Evolutionary conservation across 164 flowering plant species (phyloP).

Genomic region (Vitis rupestris): DNA sequence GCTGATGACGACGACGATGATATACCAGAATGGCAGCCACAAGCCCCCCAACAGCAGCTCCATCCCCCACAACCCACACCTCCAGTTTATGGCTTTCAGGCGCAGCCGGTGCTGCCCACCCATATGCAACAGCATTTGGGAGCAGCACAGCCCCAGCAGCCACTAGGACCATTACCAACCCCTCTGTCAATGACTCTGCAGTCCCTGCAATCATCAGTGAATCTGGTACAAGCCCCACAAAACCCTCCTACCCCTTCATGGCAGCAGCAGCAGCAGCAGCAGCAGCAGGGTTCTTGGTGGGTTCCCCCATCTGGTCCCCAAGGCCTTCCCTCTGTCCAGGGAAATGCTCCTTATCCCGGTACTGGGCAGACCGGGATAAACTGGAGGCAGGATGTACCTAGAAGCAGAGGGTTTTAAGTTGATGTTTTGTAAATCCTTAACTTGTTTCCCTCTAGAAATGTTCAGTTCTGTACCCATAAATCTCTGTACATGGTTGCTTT

Average conservation of each 20-base stretch:
- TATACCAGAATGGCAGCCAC: conserved; percentile 96
- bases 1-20: conserved; percentile 79
- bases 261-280: too few relatives aligned
- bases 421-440: conserved; percentile 4
- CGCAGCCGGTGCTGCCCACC: conserved; percentile 17
- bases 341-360: conserved; percentile 8
- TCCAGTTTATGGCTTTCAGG: conserved; percentile 18
- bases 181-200: neutral
- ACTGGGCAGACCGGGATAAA: conserved; percentile 14
- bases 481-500: neutral
- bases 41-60: conserved; percentile 22
- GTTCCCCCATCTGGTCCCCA: conserved; percentile 12
- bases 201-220: conserved; percentile 9
- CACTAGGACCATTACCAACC: neutral
- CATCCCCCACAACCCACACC: neutral
- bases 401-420: conserved; percentile 32
- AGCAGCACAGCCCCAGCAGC: conserved; percentile 6
- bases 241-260: neutral
- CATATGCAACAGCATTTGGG: conserved; percentile 18
- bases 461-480: neutral
- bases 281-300: conserved; percentile 29
- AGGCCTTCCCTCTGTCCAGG: conserved; percentile 13
- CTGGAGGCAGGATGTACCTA: conserved; percentile 30
- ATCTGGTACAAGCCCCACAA: conserved; percentile 16
- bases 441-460: neutral